Conservation (phyloP, 148 eudicot species). For the Rhododendron griersonianum region DNA sequence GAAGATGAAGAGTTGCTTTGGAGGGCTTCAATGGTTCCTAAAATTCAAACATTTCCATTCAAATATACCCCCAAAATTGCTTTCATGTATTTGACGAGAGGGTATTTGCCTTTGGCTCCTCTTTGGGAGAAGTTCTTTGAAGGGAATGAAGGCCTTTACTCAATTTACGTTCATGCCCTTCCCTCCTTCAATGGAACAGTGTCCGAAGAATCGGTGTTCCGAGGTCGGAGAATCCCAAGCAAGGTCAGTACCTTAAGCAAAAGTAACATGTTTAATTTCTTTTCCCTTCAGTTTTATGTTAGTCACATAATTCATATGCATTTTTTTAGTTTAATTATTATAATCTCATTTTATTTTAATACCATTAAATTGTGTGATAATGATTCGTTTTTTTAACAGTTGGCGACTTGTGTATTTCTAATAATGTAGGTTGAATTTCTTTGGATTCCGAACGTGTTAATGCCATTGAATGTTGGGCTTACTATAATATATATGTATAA, state of each 20-base stretch:
- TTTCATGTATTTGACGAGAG: conserved; percentile 57
- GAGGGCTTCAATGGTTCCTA: conserved; percentile 39
- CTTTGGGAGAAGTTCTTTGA: conserved; percentile 60
- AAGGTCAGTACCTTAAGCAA: conserved; percentile 24
- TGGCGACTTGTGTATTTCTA: neutral
- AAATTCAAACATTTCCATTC: conserved; percentile 5
- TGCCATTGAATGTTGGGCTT: neutral
- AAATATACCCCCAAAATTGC: conserved; percentile 41
- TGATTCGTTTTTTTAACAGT: neutral
- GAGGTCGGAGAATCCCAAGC: conserved; percentile 58
- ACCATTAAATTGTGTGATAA: no score
- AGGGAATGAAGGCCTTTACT: conserved; percentile 46
- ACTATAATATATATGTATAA: no score
- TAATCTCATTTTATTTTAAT: neutral
- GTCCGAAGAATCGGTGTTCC: conserved; percentile 39
- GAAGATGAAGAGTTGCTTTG: conserved; percentile 48
- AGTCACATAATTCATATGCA: neutral
- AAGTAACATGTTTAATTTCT: neutral
- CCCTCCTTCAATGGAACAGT: conserved; percentile 39
- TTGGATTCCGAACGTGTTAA: neutral
- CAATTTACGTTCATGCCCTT: conserved; percentile 54
- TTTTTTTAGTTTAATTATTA: neutral
- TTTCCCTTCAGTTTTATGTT: neutral
- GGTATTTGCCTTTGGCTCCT: conserved; percentile 45
- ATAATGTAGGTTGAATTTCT: neutral